These are phyloP conservation scores for Ogataea methylovora DNA, from an alignment of 805 yeast species.

Conservation along the genomic window DNA sequence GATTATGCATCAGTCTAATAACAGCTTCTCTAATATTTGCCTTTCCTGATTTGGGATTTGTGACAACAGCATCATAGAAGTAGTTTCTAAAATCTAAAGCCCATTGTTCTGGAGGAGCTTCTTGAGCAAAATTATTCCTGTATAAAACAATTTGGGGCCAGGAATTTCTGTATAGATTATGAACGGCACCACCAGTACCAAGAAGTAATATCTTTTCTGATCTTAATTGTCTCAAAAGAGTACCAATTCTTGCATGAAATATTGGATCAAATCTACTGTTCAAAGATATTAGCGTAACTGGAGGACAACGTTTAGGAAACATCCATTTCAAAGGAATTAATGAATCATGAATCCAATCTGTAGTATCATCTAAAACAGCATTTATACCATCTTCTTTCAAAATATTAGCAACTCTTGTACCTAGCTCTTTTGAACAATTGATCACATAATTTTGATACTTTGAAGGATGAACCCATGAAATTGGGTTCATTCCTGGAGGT, in stretches of 20 bases:
- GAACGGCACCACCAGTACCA: too few species aligned
- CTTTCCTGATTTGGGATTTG: too few species aligned
- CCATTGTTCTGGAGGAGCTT: too few species aligned
- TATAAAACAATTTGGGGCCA: too few species aligned
- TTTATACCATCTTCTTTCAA: constrained; percentile 4
- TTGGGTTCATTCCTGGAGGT: constrained; percentile 5
- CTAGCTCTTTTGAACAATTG: constrained; percentile 6
- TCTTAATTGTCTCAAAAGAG: too few species aligned
- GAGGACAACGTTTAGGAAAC: constrained; percentile 7
- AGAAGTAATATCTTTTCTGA: too few species aligned
- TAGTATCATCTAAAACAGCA: constrained; percentile 5
- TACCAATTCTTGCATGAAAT: constrained; percentile 6
- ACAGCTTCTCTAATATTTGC: too few species aligned
- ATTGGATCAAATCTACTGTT: constrained; percentile 5
- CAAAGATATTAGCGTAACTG: constrained; percentile 5
- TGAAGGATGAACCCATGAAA: constrained; percentile 5
- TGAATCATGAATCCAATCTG: constrained; percentile 8
- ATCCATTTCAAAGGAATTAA: constrained; percentile 7
- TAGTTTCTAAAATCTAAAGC: too few species aligned
- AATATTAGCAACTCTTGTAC: constrained; percentile 3
- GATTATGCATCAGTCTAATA: too few species aligned
- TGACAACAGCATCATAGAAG: too few species aligned
- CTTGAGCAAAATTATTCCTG: too few species aligned
- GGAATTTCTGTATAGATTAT: too few species aligned
- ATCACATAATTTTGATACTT: constrained; percentile 4